Conservation (phyloP, 78 protist genomes). For the Neovahlkampfia damariscottae region DNA sequence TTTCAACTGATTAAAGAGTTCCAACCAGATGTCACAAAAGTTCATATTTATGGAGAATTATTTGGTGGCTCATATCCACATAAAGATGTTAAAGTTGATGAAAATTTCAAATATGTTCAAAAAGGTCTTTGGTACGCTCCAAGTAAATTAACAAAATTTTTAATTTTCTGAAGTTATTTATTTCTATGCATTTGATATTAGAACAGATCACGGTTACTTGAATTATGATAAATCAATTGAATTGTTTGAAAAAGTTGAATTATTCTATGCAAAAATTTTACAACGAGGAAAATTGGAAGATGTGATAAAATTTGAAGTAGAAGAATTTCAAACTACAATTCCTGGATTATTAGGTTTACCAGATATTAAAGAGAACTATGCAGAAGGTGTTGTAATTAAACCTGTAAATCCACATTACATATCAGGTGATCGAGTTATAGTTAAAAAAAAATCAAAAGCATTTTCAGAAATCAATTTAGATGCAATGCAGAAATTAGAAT, state of each 20-base stretch:
- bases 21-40: not conserved
- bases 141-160: not conserved
- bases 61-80: not conserved
- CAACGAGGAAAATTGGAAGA: not conserved
- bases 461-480: not conserved
- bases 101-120: not conserved
- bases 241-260: not conserved
- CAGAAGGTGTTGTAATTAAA: not conserved
- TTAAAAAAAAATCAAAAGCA: not conserved
- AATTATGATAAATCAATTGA: not conserved
- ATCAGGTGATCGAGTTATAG: not conserved
- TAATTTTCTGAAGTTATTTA: not conserved
- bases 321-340: not conserved
- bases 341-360: not conserved
- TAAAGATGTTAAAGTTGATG: not conserved
- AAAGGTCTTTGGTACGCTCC: not conserved
- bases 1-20: not conserved
- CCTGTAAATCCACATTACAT: not conserved
- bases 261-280: not conserved
- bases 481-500: too few relatives aligned
- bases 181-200: constrained; percentile 1
- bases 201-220: not conserved
- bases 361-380: not conserved
- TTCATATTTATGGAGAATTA: not conserved
- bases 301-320: not conserved